These are phyloP conservation scores for Ilex asprella DNA, from an alignment of 257 asterid species.

Conservation along the genomic window DNA sequence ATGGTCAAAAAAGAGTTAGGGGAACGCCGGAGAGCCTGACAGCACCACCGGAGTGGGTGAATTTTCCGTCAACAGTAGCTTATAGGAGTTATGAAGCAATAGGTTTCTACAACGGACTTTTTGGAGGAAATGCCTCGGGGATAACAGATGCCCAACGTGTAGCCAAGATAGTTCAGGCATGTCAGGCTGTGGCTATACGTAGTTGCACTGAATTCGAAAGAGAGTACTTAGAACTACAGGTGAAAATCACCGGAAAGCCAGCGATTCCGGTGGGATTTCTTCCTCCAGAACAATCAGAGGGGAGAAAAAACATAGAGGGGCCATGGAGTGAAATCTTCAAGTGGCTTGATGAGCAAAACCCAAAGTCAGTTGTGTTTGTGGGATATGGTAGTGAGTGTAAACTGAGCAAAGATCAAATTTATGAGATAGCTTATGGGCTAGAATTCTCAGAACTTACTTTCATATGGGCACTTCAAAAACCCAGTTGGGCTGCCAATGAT, in stretches of 20 bases:
- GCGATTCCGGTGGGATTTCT: constrained; percentile 20
- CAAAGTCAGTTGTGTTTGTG: constrained; percentile 15
- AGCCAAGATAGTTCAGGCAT: constrained; percentile 2
- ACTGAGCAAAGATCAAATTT: constrained; percentile 10
- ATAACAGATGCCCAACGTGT: constrained; percentile 6
- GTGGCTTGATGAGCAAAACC: constrained; percentile 23
- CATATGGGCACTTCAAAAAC: constrained; percentile 21
- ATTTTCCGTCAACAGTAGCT: constrained; percentile 17
- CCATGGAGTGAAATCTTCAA: constrained; percentile 11
- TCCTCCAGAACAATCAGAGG: constrained; percentile 11
- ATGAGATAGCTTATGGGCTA: constrained; percentile 25
- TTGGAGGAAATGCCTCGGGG: constrained; percentile 12
- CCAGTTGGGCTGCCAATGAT: constrained; percentile 3
- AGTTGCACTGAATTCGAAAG: constrained; percentile 17
- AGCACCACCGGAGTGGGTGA: constrained; percentile 11
- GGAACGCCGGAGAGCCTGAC: constrained; percentile 8
- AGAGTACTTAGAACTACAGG: constrained; percentile 7
- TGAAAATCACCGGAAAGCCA: constrained; percentile 10
- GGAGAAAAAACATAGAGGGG: not conserved
- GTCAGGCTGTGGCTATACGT: constrained; percentile 11
- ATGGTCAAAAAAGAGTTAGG: not conserved
- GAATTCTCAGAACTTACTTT: constrained; percentile 23
- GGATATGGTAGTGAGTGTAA: constrained; percentile 18
- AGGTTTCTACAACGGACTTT: not conserved
- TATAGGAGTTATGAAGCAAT: constrained; percentile 11